Percentiles rank a stretch among this genome's conserved stretches.
Evolutionary conservation across 2,329 filamentous ascomycete species (phyloP).

Genomic region (Penicillium sp.): DNA sequence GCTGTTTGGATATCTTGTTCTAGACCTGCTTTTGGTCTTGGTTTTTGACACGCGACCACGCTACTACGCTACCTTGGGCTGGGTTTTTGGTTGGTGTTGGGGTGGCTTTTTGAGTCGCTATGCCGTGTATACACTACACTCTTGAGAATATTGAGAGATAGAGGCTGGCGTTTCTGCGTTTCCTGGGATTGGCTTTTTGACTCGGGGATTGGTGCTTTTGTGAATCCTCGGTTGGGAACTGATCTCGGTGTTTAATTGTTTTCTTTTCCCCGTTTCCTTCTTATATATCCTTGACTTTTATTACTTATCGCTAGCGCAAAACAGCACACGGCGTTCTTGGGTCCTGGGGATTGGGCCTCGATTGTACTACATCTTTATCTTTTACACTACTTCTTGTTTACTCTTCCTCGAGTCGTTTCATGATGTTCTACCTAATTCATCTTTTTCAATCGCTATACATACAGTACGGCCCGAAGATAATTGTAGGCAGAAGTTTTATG

Average conservation of each 20-base stretch:
- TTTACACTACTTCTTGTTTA: background rate
- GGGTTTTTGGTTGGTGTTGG: background rate
- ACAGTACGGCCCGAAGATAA: too few relatives aligned
- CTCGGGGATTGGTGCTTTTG: background rate
- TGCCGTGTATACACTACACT: background rate
- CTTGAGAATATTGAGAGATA: background rate
- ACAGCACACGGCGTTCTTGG: constrained; percentile 14
- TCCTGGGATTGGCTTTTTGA: background rate
- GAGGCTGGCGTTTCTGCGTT: background rate
- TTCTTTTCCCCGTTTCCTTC: background rate
- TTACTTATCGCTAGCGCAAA: constrained; percentile 15
- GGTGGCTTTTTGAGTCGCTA: background rate
- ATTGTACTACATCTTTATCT: constrained; percentile 12
- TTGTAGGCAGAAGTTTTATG: background rate
- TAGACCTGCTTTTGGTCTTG: constrained; percentile 18
- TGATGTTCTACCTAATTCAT: background rate
- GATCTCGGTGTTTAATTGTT: background rate
- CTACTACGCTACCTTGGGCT: background rate
- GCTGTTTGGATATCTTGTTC: constrained; percentile 51
- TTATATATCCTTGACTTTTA: constrained; percentile 19
- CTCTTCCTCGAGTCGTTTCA: background rate
- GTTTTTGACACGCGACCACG: background rate
- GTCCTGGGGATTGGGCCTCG: background rate
- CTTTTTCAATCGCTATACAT: background rate
- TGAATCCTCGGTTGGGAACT: background rate